Conservation (phyloP, 768 basidiomycete species). For the Pisolithus sp. region DNA sequence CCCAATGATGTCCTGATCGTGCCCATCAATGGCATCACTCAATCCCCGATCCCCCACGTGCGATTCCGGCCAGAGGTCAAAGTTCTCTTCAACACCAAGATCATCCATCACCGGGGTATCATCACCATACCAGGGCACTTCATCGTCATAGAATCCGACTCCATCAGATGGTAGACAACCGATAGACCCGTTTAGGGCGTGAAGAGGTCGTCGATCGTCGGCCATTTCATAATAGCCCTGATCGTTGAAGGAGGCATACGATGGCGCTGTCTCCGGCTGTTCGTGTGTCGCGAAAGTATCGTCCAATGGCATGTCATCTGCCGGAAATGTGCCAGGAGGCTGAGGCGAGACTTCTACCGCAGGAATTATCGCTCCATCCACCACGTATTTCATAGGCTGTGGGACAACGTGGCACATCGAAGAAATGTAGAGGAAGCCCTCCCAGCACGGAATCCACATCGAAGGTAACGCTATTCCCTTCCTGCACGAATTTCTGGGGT, state of each 20-base stretch:
- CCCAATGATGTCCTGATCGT: background rate
- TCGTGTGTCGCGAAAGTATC: background rate
- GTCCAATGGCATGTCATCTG: background rate
- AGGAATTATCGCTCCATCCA: slow-evolving; percentile 6
- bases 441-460: slow-evolving; percentile 5
- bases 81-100: background rate
- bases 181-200: background rate
- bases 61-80: background rate
- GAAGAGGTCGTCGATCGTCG: background rate
- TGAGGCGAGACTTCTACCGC: slow-evolving; percentile 2
- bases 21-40: background rate
- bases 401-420: slow-evolving; percentile 9
- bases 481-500: background rate
- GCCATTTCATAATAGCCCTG: background rate
- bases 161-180: background rate
- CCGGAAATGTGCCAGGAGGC: background rate
- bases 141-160: background rate
- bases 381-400: slow-evolving; percentile 5
- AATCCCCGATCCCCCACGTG: too few species aligned
- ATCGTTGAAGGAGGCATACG: background rate
- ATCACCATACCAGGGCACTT: background rate
- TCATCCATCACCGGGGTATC: background rate
- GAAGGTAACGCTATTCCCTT: background rate
- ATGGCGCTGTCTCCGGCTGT: background rate
- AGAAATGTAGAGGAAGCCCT: slow-evolving; percentile 2